Evolutionary conservation across 73 alveolate genomes (phyloP).

Genomic region (Tetrahymena thermophila): DNA sequence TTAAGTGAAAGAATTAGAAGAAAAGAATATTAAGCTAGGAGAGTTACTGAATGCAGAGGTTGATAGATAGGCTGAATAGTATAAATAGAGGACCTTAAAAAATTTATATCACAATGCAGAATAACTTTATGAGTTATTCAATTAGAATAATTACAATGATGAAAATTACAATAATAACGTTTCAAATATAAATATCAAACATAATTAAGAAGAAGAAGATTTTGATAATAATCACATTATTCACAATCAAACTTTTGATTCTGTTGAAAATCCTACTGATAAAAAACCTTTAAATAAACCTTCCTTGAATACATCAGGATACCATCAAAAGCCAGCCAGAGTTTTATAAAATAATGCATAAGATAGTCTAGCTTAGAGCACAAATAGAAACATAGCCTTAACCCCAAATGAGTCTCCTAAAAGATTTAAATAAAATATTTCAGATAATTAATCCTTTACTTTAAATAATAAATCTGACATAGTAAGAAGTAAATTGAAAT

Average conservation of each 20-base stretch:
- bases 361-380: neutral
- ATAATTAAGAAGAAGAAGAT: neutral
- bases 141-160: neutral
- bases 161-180: neutral
- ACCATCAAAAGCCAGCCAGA: neutral
- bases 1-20: neutral
- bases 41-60: neutral
- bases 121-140: neutral
- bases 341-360: neutral
- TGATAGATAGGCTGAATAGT: neutral
- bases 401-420: neutral
- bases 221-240: neutral
- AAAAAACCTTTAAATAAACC: neutral
- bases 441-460: neutral
- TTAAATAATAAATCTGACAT: neutral
- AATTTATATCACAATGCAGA: neutral
- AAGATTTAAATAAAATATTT: neutral
- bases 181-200: neutral
- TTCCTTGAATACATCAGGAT: neutral
- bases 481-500: neutral
- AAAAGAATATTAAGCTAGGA: neutral
- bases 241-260: neutral
- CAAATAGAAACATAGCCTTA: neutral
- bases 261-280: neutral
- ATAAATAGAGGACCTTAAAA: neutral